Conservation (phyloP, 768 basidiomycete genomes). For the Gloeophyllum trabeum region DNA sequence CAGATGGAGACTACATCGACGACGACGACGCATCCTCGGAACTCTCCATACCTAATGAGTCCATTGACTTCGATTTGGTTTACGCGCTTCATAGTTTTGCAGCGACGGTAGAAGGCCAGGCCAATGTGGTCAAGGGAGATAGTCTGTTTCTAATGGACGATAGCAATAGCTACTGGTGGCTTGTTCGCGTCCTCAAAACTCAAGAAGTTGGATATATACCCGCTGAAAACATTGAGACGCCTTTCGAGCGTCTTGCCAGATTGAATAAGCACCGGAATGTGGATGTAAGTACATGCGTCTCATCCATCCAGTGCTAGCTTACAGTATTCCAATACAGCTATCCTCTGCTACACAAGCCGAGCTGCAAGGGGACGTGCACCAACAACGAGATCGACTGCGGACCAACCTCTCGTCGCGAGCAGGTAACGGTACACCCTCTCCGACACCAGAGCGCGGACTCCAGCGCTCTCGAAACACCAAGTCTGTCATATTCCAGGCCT, state of each 20-base stretch:
- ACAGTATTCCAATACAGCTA: conserved; percentile 30
- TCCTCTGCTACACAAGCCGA: conserved; percentile 69
- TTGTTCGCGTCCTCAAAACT: conserved; percentile 95
- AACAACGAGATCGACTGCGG: conserved; percentile 43
- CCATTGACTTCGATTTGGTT: conserved; percentile 88
- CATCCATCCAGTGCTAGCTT: conserved; percentile 2
- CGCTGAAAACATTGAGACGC: conserved; percentile 98
- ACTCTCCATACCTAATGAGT: conserved; percentile 82
- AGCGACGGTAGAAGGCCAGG: conserved; percentile 97
- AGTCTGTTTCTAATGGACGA: conserved; percentile 95
- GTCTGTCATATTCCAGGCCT: conserved; percentile 60
- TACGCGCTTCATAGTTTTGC: conserved; percentile 95
- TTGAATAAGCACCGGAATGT: conserved; percentile 97
- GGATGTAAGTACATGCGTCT: conserved; percentile 49
- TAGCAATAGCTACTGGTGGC: conserved; percentile 99
- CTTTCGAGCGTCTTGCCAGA: conserved; percentile 89
- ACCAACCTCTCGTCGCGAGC: conserved; percentile 36
- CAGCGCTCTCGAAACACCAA: conserved; percentile 22
- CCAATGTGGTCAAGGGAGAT: conserved; percentile 97
- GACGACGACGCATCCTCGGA: conserved; percentile 75
- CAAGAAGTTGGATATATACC: conserved; percentile 99
- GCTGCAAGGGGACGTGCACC: conserved; percentile 37
- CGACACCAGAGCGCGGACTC: conserved; percentile 27
- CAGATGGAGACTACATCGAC: conserved; percentile 53
- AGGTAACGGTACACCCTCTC: conserved; percentile 36